Evolutionary conservation across 2,329 filamentous ascomycete genomes (phyloP).

Genomic region (Biscogniauxia marginata): DNA sequence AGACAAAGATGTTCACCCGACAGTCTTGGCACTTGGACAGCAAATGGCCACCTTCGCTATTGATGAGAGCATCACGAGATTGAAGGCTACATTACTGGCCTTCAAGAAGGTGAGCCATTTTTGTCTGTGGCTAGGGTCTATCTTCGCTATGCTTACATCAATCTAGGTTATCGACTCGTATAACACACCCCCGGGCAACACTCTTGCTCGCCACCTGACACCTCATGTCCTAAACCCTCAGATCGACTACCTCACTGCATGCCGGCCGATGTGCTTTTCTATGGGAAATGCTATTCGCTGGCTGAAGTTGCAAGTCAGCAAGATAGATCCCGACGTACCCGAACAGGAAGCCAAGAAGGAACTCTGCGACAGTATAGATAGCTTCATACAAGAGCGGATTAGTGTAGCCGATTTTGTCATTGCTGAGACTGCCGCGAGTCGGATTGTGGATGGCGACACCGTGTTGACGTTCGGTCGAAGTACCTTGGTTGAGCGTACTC

Average conservation of each 20-base stretch:
- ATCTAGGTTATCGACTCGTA: constrained; percentile 86
- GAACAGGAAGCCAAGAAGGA: constrained; percentile 79
- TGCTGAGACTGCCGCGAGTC: constrained; percentile 68
- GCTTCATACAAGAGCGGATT: constrained; percentile 87
- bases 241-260: constrained; percentile 91
- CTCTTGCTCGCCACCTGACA: constrained; percentile 86
- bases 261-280: constrained; percentile 91
- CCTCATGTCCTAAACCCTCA: constrained; percentile 90
- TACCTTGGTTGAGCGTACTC: constrained; percentile 78
- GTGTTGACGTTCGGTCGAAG: constrained; percentile 86
- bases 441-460: constrained; percentile 76
- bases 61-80: constrained; percentile 83
- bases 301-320: constrained; percentile 88
- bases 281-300: constrained; percentile 97
- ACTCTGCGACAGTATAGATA: constrained; percentile 79
- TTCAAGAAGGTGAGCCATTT: constrained; percentile 72
- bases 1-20: constrained; percentile 80
- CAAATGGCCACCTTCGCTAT: constrained; percentile 88
- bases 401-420: constrained; percentile 85
- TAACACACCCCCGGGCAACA: constrained; percentile 79
- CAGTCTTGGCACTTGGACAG: constrained; percentile 79
- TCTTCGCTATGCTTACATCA: constrained; percentile 10
- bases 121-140: not conserved
- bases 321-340: constrained; percentile 80
- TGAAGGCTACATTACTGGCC: constrained; percentile 82